Evolutionary conservation across 2,329 filamentous ascomycete species (phyloP).

Genomic region (Eutypella sp.): DNA sequence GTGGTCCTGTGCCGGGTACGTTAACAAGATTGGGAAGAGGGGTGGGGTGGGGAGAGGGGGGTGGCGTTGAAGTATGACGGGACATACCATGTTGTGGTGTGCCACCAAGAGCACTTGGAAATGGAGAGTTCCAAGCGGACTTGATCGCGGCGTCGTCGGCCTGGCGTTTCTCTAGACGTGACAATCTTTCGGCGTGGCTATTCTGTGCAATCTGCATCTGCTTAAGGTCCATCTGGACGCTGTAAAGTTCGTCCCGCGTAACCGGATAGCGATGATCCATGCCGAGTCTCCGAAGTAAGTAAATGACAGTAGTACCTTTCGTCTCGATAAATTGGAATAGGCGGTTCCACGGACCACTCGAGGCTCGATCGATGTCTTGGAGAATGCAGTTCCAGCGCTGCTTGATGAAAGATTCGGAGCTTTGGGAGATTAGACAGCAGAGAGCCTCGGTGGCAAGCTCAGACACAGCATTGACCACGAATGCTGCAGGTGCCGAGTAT

Average conservation of each 20-base stretch:
- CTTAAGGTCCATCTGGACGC: constrained; percentile 66
- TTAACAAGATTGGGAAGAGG: constrained; percentile 14
- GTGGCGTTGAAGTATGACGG: too few relatives aligned
- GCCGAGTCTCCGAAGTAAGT: constrained; percentile 34
- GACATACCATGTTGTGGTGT: constrained; percentile 85
- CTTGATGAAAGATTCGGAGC: constrained; percentile 6
- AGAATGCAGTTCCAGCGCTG: constrained; percentile 3
- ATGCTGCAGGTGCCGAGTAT: constrained; percentile 7
- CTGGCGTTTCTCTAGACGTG: constrained; percentile 60
- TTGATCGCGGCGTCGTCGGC: constrained; percentile 66
- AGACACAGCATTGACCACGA: constrained; percentile 20
- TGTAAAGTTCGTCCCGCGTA: constrained; percentile 60
- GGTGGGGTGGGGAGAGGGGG: too few relatives aligned
- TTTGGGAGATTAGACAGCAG: constrained; percentile 9
- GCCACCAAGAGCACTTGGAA: constrained; percentile 77
- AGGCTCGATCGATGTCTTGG: constrained; percentile 1
- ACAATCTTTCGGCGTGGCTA: constrained; percentile 57
- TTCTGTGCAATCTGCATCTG: constrained; percentile 60
- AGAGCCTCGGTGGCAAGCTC: constrained; percentile 14
- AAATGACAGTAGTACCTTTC: constrained; percentile 8
- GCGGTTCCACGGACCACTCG: constrained; percentile 1
- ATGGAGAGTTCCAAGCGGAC: constrained; percentile 91
- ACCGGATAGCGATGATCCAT: constrained; percentile 61
- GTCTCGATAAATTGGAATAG: constrained; percentile 5
- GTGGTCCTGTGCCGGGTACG: constrained; percentile 53